Percentiles rank a stretch among this genome's conserved stretches.
Evolutionary conservation across 345 rosid species (phyloP).

Genomic region (Trapa incisa): DNA sequence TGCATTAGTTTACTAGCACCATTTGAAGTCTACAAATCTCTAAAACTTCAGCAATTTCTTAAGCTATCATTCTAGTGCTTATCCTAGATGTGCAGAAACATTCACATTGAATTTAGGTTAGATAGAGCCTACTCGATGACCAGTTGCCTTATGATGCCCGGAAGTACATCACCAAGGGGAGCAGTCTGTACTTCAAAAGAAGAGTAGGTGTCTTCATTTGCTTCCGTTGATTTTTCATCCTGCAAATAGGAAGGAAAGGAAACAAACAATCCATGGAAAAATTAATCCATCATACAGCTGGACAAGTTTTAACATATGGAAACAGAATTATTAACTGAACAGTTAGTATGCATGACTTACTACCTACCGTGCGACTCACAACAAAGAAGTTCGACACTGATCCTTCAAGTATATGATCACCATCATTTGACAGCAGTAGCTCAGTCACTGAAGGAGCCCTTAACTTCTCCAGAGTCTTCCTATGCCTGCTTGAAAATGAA

Average conservation of each 20-base stretch:
- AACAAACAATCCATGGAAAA: not conserved
- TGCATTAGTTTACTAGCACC: not conserved
- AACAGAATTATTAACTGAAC: not conserved
- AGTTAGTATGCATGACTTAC: not conserved
- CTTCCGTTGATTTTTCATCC: constrained; percentile 6
- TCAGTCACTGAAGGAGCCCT: constrained; percentile 64
- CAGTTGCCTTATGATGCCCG: constrained; percentile 71
- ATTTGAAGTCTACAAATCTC: not conserved
- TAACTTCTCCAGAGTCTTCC: constrained; percentile 69
- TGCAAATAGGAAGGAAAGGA: not conserved
- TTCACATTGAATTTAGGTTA: constrained; percentile 1
- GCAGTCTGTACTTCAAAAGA: constrained; percentile 71
- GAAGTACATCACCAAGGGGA: constrained; percentile 66
- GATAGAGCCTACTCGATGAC: constrained; percentile 52
- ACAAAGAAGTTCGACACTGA: constrained; percentile 60
- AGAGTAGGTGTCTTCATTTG: constrained; percentile 7
- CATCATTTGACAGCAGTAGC: constrained; percentile 71
- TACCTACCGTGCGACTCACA: constrained; percentile 48
- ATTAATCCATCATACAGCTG: not conserved
- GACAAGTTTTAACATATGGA: not conserved
- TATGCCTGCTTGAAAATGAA: constrained; percentile 34
- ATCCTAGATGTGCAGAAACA: not conserved
- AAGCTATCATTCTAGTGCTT: not conserved
- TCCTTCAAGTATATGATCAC: constrained; percentile 79
- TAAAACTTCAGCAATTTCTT: not conserved